Evolutionary conservation across 2,329 filamentous ascomycete genomes (phyloP).

Genomic region (Epicoccum nigrum): DNA sequence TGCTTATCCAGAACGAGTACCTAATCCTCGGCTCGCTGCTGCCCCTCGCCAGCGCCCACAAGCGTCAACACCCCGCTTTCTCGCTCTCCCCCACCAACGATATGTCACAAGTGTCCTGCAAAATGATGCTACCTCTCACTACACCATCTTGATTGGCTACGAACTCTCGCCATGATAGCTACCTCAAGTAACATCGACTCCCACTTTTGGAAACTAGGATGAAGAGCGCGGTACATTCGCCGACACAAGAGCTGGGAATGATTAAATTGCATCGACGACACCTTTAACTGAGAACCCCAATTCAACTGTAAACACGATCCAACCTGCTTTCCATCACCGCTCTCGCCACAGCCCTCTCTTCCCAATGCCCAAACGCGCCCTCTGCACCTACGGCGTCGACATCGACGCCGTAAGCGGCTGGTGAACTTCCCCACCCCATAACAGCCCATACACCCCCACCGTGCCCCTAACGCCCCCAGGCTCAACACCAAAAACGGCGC

Average conservation of each 20-base stretch:
- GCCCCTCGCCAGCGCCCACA: conserved; percentile 26
- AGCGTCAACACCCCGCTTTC: conserved; percentile 22
- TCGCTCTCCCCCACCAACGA: conserved; percentile 5
- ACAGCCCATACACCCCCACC: too few species aligned
- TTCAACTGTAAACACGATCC: too few species aligned
- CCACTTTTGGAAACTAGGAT: too few species aligned
- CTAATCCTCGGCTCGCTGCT: conserved; percentile 2
- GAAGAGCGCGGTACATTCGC: neutral
- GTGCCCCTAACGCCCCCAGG: neutral
- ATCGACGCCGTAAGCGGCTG: conserved; percentile 61
- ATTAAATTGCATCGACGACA: too few species aligned
- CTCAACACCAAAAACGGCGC: conserved; percentile 27
- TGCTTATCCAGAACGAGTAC: neutral
- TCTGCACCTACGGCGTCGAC: conserved; percentile 70
- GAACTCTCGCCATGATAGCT: too few species aligned
- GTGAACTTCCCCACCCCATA: too few species aligned
- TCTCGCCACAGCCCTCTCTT: too few species aligned
- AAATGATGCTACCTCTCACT: neutral
- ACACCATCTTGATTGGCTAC: neutral
- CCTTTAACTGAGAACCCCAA: too few species aligned
- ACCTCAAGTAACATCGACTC: too few species aligned
- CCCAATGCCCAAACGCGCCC: conserved; percentile 52
- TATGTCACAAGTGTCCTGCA: too few species aligned
- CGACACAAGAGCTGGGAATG: conserved; percentile 9
- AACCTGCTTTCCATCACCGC: too few species aligned